Evolutionary conservation across 306 rosid species (phyloP).

Genomic region (Castanea mollissima): DNA sequence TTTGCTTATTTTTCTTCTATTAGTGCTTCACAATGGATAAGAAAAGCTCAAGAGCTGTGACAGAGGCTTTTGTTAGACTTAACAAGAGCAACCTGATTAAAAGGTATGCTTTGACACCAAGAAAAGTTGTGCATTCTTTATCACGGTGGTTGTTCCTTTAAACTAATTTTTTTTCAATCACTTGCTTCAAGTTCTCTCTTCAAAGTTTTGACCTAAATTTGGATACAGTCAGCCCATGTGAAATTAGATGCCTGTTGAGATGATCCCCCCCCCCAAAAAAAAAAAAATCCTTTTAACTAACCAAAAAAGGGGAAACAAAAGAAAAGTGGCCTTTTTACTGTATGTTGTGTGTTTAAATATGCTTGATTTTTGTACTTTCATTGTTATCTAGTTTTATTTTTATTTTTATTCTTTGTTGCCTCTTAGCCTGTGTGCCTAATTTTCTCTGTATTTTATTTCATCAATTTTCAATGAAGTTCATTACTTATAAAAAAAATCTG

Average conservation of each 20-base stretch:
- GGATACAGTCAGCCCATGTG: not conserved
- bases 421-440: too few relatives aligned
- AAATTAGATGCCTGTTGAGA: not conserved
- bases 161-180: not conserved
- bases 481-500: too few relatives aligned
- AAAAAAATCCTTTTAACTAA: too few relatives aligned
- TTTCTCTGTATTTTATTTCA: too few relatives aligned
- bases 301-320: too few relatives aligned
- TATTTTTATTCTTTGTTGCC: too few relatives aligned
- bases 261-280: too few relatives aligned
- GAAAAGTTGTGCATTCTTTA: conserved; percentile 1
- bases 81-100: conserved; percentile 63
- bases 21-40: conserved; percentile 99
- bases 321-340: not conserved
- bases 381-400: not conserved
- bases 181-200: not conserved
- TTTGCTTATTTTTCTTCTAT: conserved; percentile 3
- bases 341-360: not conserved
- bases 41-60: conserved; percentile 77
- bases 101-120: conserved; percentile 52
- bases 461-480: too few relatives aligned
- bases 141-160: conserved; percentile 8
- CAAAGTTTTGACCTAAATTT: not conserved
- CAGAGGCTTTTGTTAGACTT: conserved; percentile 91
- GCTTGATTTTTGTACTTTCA: not conserved